Conservation (phyloP, 208 protist species). For the Acanthamoeba lenticulata region DNA sequence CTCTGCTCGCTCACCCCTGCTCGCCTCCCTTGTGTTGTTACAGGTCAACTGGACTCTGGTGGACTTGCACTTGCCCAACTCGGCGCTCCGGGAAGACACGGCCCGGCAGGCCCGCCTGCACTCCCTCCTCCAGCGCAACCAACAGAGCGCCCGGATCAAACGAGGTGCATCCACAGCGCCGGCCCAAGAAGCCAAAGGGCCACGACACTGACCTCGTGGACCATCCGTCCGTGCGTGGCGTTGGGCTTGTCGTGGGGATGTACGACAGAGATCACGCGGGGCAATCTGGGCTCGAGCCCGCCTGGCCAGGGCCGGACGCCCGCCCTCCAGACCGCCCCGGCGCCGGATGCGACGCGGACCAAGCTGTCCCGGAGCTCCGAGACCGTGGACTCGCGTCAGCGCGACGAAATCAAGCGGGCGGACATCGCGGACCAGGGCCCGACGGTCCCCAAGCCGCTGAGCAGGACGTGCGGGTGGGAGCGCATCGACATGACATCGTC, state of each 20-base stretch:
- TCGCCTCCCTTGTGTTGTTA: no score
- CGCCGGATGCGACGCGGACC: background rate
- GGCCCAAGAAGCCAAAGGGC: no score
- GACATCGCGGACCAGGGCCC: background rate
- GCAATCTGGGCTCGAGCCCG: background rate
- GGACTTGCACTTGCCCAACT: slow-evolving; percentile 18
- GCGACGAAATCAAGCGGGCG: background rate
- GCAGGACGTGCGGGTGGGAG: background rate
- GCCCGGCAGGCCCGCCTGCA: background rate
- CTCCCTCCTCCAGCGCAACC: background rate
- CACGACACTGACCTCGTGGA: no score
- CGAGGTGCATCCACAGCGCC: background rate
- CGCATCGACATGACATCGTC: no score
- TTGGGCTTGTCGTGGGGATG: no score
- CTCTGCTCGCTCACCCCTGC: background rate
- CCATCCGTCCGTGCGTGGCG: no score
- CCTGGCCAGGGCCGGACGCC: no score
- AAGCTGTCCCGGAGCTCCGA: background rate
- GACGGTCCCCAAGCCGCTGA: background rate
- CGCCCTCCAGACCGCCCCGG: no score
- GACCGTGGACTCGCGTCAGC: background rate
- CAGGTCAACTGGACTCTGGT: slow-evolving; percentile 31
- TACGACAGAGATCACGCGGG: background rate
- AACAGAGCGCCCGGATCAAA: background rate
- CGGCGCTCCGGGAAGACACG: slow-evolving; percentile 3